A percentile compares a stretch with the other conserved stretches of the same genome.
These are phyloP conservation scores for Eucalyptus regnans DNA, from an alignment of 345 rosid genomes.

Conservation along the genomic window DNA sequence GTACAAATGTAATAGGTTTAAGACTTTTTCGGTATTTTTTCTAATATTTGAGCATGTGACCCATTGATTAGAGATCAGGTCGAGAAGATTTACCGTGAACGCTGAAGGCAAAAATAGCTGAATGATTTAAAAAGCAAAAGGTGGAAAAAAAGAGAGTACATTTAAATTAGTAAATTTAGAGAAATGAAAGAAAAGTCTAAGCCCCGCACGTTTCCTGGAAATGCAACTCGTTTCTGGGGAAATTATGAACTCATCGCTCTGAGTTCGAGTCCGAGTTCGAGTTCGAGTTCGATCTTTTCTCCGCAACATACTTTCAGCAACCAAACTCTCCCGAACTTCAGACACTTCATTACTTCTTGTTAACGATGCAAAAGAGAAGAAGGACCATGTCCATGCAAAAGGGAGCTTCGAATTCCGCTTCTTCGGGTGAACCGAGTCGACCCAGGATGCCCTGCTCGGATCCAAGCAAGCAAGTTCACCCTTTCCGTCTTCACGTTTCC, in stretches of 20 bases:
- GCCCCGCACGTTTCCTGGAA: no score
- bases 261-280: not conserved
- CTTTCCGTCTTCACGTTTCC: not conserved
- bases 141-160: no score
- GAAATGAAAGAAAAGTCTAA: no score
- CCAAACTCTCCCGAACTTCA: not conserved
- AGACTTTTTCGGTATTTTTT: no score
- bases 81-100: no score
- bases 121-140: no score
- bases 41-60: accelerated
- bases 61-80: no score
- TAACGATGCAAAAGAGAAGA: not conserved
- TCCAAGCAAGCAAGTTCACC: not conserved
- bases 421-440: not conserved
- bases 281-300: not conserved
- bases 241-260: not conserved
- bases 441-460: not conserved
- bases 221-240: no score
- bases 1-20: accelerated
- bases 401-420: not conserved
- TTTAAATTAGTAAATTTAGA: no score
- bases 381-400: not conserved
- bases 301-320: not conserved
- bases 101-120: no score
- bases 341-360: not conserved